Evolutionary conservation across 2,329 filamentous ascomycete species (phyloP), one percentile per base, ranked within the genome.

Genomic region (Periconia sp.): DNA sequence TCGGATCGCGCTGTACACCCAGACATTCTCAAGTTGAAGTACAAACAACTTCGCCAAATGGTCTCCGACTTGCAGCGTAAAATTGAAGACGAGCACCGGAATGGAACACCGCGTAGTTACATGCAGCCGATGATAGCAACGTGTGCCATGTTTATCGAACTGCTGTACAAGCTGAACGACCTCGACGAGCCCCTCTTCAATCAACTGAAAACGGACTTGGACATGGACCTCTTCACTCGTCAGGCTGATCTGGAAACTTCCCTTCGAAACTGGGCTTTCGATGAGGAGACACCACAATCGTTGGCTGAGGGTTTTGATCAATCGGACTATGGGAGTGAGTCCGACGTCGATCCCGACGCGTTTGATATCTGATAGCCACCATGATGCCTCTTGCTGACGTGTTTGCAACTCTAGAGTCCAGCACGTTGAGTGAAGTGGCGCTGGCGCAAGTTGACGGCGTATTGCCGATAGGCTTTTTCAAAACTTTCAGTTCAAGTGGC

Each of bases 271-370:
- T 70, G 69, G 61, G 56, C 62, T 18, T 52, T 61, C 18, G 71
- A 72, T 15, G 62, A 66, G n/a, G 61, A 57, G 20, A 64, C 65
- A 11, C 60, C 63, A n/a, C 56, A 67, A 13, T 71, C 69, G 8
- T 58, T 64, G 33, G 68, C 57, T 8, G 71, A 71, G 41, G 52
- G 60, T 6, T 70, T 68, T 44, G 70, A 72, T 37, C 64, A 69
- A n/a, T 73, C 70, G 3, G 70, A 73, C 51, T 73, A 71, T 60
- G 69, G 64, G 9, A 72, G 66, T 65, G 70, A 74, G 58, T 74
- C 71, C 45, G 70, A 72, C 52, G 61, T 66, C 17, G 63, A 37
- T 37, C 11, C 33, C 13, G 43, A 45, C n/a, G 54, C 60, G 9
- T 57, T 62, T 57, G 65, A 65, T 6, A 55, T 62, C 41, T 56